Percentiles rank a stretch among this genome's conserved stretches.
Conservation (phyloP, 768 basidiomycete species). For the Psilocybe tampanensis region DNA sequence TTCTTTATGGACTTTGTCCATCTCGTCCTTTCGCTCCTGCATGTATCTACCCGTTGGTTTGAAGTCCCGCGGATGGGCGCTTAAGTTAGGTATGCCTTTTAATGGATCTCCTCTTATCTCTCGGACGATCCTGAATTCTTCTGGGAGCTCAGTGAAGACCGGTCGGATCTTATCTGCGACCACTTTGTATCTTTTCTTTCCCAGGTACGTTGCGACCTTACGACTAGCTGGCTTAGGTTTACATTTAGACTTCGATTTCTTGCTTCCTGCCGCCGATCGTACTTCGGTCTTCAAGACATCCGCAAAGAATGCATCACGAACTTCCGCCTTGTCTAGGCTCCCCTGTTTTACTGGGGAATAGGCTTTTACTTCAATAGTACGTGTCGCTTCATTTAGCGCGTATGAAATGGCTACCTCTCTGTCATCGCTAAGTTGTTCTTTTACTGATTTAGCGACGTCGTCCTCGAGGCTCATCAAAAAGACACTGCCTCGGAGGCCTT, state of each 20-base stretch:
- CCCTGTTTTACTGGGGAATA: neutral
- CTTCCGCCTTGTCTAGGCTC: neutral
- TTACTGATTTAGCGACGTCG: no score
- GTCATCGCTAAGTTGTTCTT: neutral
- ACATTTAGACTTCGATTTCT: no score
- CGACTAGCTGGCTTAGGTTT: no score
- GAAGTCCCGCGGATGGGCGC: no score
- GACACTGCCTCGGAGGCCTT: neutral
- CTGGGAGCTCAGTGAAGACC: no score
- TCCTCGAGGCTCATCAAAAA: slow-evolving; percentile 22
- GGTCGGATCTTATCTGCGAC: no score
- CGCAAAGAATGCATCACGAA: neutral
- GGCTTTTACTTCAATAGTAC: neutral
- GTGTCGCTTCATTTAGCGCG: neutral
- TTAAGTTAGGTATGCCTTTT: no score
- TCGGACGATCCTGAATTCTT: no score
- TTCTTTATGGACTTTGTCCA: slow-evolving; percentile 20
- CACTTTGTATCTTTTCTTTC: no score
- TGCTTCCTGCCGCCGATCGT: no score
- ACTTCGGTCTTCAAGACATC: neutral
- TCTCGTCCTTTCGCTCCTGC: slow-evolving; percentile 17
- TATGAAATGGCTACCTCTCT: slow-evolving; percentile 15
- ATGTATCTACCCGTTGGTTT: slow-evolving; percentile 21
- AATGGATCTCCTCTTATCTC: no score
- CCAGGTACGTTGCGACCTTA: no score